phyloP scores from a whole-genome alignment of 2,329 filamentous ascomycete genomes.

The Falciphora oryzae region DNA sequence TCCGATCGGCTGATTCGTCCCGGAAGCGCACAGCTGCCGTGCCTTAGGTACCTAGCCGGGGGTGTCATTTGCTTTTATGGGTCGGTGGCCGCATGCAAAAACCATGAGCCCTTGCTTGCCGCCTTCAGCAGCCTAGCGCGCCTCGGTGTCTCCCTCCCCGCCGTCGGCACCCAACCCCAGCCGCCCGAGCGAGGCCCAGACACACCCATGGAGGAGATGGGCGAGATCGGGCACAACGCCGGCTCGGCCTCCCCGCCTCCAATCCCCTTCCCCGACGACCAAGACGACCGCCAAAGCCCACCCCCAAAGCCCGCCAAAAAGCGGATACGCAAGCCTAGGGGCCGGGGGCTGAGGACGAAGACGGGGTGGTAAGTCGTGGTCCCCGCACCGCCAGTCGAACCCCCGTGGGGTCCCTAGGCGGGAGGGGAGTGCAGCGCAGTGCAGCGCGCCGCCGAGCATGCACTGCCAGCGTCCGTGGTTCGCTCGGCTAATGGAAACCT shows the following conservation, averaged over 20 bases:
- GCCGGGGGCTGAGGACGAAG: constrained; percentile 35
- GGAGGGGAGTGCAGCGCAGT: neutral
- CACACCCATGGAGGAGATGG: neutral
- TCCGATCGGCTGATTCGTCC: neutral
- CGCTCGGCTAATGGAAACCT: constrained; percentile 5
- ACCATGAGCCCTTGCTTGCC: constrained; percentile 1
- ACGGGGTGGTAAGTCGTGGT: constrained; percentile 31
- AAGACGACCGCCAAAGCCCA: neutral
- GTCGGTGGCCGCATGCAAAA: neutral
- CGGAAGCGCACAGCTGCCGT: neutral
- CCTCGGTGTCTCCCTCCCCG: constrained; percentile 1
- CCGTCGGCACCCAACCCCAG: neutral
- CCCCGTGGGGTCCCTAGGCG: constrained; percentile 15
- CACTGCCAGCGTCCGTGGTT: neutral
- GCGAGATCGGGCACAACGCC: neutral
- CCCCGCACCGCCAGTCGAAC: neutral
- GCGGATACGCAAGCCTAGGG: constrained; percentile 28
- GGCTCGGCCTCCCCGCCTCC: neutral
- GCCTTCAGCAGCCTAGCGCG: neutral
- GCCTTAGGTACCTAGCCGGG: neutral
- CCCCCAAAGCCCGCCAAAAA: constrained; percentile 4
- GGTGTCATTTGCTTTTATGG: constrained; percentile 3
- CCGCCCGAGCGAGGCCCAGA: neutral
- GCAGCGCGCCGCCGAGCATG: neutral
- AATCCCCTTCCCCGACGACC: neutral